These are phyloP conservation scores for Nemophila menziesii DNA, from an alignment of 257 asterid species.

Conservation along the genomic window DNA sequence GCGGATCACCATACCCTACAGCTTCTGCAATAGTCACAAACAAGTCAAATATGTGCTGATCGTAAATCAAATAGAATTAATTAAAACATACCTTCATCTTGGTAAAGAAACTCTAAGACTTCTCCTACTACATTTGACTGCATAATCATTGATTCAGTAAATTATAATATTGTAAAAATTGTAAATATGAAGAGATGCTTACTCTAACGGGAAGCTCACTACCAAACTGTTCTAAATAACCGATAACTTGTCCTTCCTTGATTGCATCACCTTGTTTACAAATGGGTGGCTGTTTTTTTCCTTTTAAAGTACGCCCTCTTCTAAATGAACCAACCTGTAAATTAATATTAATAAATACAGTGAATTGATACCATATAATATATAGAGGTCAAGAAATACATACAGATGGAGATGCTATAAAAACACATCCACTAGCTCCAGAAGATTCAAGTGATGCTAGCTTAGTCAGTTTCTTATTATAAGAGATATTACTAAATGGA, in stretches of 20 bases:
- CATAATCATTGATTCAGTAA: conserved; percentile 12
- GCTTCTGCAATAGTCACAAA: conserved; percentile 22
- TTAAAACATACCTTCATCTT: conserved; percentile 58
- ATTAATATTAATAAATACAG: conserved; percentile 11
- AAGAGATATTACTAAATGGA: conserved; percentile 46
- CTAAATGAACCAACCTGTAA: conserved; percentile 62
- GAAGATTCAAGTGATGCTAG: conserved; percentile 61
- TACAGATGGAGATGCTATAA: conserved; percentile 59
- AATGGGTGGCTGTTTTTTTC: conserved; percentile 50
- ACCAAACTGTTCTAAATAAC: conserved; percentile 64
- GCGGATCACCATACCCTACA: conserved; percentile 41
- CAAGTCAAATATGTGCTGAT: neutral
- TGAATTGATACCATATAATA: neutral
- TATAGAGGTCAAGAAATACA: conserved; percentile 13
- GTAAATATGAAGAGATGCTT: conserved; percentile 17
- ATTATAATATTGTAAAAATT: conserved; percentile 5
- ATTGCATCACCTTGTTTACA: conserved; percentile 79
- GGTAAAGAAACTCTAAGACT: conserved; percentile 57
- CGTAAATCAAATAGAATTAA: neutral
- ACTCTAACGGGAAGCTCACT: conserved; percentile 57
- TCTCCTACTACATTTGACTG: conserved; percentile 89
- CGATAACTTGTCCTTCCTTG: conserved; percentile 78
- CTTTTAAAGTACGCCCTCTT: conserved; percentile 55
- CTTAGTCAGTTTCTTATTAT: conserved; percentile 50
- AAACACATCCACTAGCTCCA: conserved; percentile 49